Percentiles rank a stretch among this genome's conserved stretches.
Conservation (phyloP, 202 grass and related monocot genomes). For the Dendrocalamus latiflorus region DNA sequence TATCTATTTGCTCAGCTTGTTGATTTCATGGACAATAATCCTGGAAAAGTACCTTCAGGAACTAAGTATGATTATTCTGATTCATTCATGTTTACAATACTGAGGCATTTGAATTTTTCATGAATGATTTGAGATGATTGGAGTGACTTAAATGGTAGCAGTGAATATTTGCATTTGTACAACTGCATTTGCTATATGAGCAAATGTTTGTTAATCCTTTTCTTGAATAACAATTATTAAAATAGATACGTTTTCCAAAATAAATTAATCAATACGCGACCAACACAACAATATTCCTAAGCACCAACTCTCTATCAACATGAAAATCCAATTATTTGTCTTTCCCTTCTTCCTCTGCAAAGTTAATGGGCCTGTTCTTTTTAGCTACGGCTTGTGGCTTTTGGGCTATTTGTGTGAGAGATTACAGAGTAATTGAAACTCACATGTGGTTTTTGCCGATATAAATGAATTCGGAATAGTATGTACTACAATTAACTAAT, state of each 20-base stretch:
- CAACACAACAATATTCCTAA: constrained; percentile 14
- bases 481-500: no score
- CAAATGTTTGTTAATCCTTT: background rate
- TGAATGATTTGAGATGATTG: constrained; percentile 4
- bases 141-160: background rate
- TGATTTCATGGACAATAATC: constrained; percentile 91
- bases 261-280: background rate
- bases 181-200: background rate
- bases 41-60: constrained; percentile 80
- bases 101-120: background rate
- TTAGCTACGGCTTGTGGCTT: no score
- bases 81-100: constrained; percentile 16
- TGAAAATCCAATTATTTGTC: background rate
- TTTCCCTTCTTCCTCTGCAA: background rate
- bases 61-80: constrained; percentile 58
- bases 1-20: constrained; percentile 98
- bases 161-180: background rate
- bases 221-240: background rate
- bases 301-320: background rate
- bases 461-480: no score
- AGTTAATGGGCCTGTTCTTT: no score
- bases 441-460: no score
- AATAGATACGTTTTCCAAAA: background rate
- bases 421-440: no score
- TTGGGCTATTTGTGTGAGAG: no score